A percentile compares a stretch with the other conserved stretches of the same genome.
Evolutionary conservation across 495 filamentous ascomycete species (phyloP).

Genomic region (Penicillium cinerascens): DNA sequence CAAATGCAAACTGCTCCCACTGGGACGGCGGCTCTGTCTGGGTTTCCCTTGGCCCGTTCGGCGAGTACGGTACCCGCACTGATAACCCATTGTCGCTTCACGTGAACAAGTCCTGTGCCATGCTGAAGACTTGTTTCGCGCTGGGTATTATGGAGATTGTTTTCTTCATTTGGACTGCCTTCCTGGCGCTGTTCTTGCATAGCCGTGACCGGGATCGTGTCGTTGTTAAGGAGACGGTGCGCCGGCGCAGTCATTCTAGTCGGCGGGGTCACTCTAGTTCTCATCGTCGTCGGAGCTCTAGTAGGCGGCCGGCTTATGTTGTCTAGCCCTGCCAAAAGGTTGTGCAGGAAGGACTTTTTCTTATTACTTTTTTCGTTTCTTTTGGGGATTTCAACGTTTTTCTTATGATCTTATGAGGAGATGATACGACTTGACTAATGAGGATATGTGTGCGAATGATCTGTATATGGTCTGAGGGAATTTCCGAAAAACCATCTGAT

Average conservation of each 20-base stretch:
- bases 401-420: conserved; percentile 7
- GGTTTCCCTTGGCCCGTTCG: conserved; percentile 59
- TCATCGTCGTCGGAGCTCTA: conserved; percentile 34
- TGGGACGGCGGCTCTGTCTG: conserved; percentile 49
- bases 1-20: conserved; percentile 59
- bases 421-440: not conserved
- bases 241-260: conserved; percentile 42
- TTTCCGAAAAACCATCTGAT: not conserved
- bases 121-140: conserved; percentile 85
- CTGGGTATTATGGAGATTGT: conserved; percentile 84
- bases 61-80: conserved; percentile 37
- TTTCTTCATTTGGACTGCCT: conserved; percentile 73
- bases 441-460: not conserved
- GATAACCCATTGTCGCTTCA: conserved; percentile 42
- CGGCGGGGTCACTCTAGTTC: conserved; percentile 32
- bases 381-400: not conserved
- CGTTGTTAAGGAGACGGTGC: conserved; percentile 42
- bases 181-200: conserved; percentile 59
- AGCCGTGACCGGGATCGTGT: conserved; percentile 26
- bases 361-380: not conserved
- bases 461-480: not conserved
- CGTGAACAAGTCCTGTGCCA: conserved; percentile 73
- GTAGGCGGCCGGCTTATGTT: conserved; percentile 39
- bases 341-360: conserved; percentile 1
- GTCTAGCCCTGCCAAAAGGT: conserved; percentile 23